A percentile compares a stretch with the other conserved stretches of the same genome.
Conservation (phyloP, 495 filamentous ascomycete species). For the Aspergillus baeticus region DNA sequence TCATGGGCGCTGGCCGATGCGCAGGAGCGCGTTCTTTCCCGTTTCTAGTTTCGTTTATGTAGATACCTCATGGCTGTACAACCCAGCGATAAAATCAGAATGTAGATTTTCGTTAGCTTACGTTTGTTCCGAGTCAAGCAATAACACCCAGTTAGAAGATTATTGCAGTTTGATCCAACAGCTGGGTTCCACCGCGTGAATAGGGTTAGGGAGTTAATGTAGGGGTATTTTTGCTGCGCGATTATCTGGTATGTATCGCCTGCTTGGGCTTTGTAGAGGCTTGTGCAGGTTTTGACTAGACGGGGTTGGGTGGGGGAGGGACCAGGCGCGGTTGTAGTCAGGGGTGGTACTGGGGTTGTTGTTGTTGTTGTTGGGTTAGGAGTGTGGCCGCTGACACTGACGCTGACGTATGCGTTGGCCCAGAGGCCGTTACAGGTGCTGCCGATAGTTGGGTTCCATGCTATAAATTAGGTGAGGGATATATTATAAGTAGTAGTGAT, state of each 20-base stretch:
- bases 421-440: constrained; percentile 10
- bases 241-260: constrained; percentile 2
- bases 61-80: constrained; percentile 12
- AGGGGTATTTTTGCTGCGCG: constrained; percentile 8
- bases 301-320: constrained; percentile 4
- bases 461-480: background rate
- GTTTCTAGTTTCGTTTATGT: constrained; percentile 42
- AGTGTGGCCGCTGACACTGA: constrained; percentile 8
- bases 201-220: background rate
- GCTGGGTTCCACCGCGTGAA: constrained; percentile 9
- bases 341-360: no score
- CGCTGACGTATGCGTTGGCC: constrained; percentile 20
- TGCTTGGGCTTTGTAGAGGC: background rate
- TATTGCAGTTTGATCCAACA: background rate
- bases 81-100: constrained; percentile 7
- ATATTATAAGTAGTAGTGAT: constrained; percentile 4
- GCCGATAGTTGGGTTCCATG: constrained; percentile 20
- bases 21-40: constrained; percentile 65
- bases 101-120: background rate
- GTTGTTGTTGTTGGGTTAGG: background rate
- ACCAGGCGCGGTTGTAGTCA: background rate
- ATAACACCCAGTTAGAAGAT: background rate
- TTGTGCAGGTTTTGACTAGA: background rate
- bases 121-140: no score
- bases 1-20: constrained; percentile 75